Base-by-base conservation (phyloP, 345 rosid species). In the Psidium guajava region DNA sequence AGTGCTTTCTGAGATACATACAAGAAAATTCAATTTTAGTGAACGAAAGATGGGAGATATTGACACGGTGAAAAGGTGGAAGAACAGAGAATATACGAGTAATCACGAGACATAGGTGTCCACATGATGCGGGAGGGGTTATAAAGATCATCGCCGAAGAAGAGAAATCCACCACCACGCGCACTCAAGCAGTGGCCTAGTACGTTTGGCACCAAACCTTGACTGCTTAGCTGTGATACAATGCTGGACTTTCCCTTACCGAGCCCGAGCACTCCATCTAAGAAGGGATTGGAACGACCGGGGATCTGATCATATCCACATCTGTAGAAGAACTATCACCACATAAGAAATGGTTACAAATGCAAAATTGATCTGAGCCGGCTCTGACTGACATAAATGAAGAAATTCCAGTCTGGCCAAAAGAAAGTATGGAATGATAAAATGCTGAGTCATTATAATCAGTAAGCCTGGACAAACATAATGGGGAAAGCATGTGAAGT, bases 191-290 rank as follows among this genome's bases (percentile, higher is more conserved):
- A 97, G 86, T 97, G 99, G 49, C 99, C 99, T 14, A 97, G 82
- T 9, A 95, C 95, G 82, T 97, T 97, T 42, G 88, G 83, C 82
- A 93, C 94, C 58, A 92, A 84, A 82, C 96, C 95, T 84, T 92
- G 94, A 54, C 89, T 86, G 81, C 91, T 89, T 86, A 97, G 99
- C 91, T 96, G 99, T 18, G 98, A 93, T 8, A 93, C 52, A 55
- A 96, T 89, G 95, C 98, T 93, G 77, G 97, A 85, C 89, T 91
- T 92, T 28, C 99, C 99, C 86, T 89, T 96, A 28, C 99, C 98
- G 32, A 97, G 99, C n/a, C 99, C 99, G 50, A 97, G 92, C 36
- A 96, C 93, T 88, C 99, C 99, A 64, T 97, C 99, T n/a, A 96
- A 69, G 73, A 98, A 97, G 90, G 94, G 96, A 86, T 57, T n/a